phyloP scores from a whole-genome alignment of 768 basidiomycete species.

The Leccinum incarnatum region DNA sequence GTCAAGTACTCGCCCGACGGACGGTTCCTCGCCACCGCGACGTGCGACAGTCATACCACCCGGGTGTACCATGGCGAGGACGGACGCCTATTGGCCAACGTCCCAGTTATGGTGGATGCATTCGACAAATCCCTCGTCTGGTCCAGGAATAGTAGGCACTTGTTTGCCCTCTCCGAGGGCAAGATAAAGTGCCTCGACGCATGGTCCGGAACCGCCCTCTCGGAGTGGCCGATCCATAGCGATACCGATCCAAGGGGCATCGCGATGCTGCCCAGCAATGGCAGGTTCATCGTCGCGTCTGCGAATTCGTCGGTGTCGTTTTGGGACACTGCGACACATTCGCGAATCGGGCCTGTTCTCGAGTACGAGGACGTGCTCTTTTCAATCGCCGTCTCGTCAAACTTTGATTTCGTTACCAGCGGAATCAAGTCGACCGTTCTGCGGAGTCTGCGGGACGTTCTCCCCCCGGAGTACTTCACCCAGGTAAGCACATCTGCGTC shows the following conservation, averaged over 20 bases:
- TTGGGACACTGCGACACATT: conserved; percentile 11
- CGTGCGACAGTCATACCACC: background rate
- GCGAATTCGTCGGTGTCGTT: conserved; percentile 6
- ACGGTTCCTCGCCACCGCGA: conserved; percentile 7
- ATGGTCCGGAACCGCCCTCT: background rate
- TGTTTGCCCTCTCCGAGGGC: conserved; percentile 6
- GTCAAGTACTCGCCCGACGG: conserved; percentile 14
- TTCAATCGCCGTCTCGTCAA: conserved; percentile 6
- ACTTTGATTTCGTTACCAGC: conserved; percentile 3
- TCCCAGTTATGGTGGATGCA: conserved; percentile 1
- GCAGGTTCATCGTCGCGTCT: conserved; percentile 3
- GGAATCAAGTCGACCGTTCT: background rate
- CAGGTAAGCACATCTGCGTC: background rate
- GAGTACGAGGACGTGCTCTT: background rate
- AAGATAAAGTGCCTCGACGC: conserved; percentile 4
- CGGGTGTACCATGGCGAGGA: conserved; percentile 6
- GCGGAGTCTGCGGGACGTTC: conserved; percentile 4
- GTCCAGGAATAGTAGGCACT: background rate
- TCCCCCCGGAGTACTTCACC: background rate
- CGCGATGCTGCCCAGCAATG: conserved; percentile 1
- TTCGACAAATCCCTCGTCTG: conserved; percentile 10
- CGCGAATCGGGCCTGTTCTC: conserved; percentile 9
- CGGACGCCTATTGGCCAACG: background rate
- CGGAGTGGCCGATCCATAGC: conserved; percentile 5
- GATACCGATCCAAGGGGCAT: conserved; percentile 1